Percentiles rank a stretch among this genome's conserved stretches.
phyloP scores from a whole-genome alignment of 108 stramenopile genomes.

The Fistulifera pelliculosa region DNA sequence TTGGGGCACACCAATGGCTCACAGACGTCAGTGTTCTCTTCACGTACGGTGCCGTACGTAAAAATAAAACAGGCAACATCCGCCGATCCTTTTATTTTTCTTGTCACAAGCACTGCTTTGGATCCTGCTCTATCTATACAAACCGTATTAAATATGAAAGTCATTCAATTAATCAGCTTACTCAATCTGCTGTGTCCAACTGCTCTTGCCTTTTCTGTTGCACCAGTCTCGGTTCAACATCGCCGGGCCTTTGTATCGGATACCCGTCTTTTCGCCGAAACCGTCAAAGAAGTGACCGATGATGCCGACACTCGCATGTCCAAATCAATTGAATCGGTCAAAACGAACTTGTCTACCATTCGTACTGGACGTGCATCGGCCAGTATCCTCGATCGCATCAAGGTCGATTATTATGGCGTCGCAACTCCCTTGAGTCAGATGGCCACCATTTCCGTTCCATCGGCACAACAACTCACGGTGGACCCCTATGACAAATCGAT shows the following conservation, averaged over 20 bases:
- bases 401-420: slow-evolving; percentile 86
- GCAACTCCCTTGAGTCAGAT: slow-evolving; percentile 88
- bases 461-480: slow-evolving; percentile 81
- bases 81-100: no score
- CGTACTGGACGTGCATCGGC: slow-evolving; percentile 89
- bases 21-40: no score
- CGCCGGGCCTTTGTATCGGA: neutral
- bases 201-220: no score
- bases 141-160: no score
- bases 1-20: no score
- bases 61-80: no score
- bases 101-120: no score
- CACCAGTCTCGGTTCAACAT: no score
- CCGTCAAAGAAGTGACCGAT: slow-evolving; percentile 15
- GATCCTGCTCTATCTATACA: no score
- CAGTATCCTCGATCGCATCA: slow-evolving; percentile 83
- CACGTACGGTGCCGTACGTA: no score
- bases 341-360: slow-evolving; percentile 63
- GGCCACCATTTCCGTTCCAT: slow-evolving; percentile 78
- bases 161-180: no score
- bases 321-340: slow-evolving; percentile 73
- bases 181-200: no score
- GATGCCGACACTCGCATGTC: slow-evolving; percentile 80
- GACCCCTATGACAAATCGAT: slow-evolving; percentile 79
- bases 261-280: neutral